Base-by-base conservation (phyloP, 257 asterid genomes). In the Solanum lignicaule region DNA sequence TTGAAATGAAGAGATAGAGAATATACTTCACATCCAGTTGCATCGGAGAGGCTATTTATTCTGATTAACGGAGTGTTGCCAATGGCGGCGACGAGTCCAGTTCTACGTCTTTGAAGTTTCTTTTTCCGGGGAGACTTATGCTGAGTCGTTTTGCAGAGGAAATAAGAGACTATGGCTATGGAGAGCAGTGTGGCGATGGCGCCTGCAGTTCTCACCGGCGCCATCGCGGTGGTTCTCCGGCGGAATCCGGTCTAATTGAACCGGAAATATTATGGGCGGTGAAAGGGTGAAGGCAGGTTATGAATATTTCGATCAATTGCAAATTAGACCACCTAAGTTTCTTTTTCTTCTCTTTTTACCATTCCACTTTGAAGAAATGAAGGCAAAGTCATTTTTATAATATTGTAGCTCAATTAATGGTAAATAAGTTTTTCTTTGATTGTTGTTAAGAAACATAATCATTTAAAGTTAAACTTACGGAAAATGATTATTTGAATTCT, bases 21-120 rank as follows among this genome's bases (percentile, higher is more conserved):
- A 41, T 48, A 41, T 79, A 97, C 99, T 91, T 97, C 95, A 90
- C 99, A 97, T 9, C 99, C 98, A 69, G 99, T 97, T 83, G 98
- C 98, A 29, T 93, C 93, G 72, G 99, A 97, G 87, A 97, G 98
- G 91, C 98, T 94, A 84, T 93, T 94, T 94, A 97, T 95, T 89
- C 98, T 92, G 87, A 97, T 94, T 65, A 97, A 95, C 86, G 97
- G 99, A 66, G 99, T 97, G 89, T 93, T 95, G 86, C 99, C 99
- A 89, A 97, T 91, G 91, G 99, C 98, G 89, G 94, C 97, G 85
- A 95, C 91, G 81, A 97, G 92, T 16, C 99, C 99, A 32, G 86
- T 91, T 88, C 93, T 91, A 74, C 87, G 91, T 86, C 87, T 93
- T 72, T 85, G 87, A n/a, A 36, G 88, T 20, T 89, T 83, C 38